Evolutionary conservation across 495 filamentous ascomycete genomes (phyloP), one percentile per base, ranked within the genome.

Genomic region (Hypoxylon fragiforme): DNA sequence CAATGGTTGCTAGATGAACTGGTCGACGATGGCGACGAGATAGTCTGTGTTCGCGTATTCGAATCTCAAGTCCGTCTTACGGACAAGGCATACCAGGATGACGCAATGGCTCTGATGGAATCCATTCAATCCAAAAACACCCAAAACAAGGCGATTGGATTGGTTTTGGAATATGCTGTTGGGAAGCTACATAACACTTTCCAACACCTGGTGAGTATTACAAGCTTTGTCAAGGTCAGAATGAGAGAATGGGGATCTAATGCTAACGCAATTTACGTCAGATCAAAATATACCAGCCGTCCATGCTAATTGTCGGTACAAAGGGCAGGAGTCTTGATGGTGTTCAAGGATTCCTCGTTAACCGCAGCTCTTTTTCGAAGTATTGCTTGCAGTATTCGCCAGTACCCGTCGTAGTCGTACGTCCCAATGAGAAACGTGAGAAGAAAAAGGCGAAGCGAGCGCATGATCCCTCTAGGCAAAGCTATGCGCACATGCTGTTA

Each of bases 381-480:
- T 98, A 95, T 74, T 97, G 94, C 60, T 79, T 97, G 9, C 92
- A 97, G 67, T 89, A 95, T 70, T 96, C 90, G 6, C 94, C 94
- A 1, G 89, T 98, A 14, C 94, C 94, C n/a, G 92, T 97, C 1
- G 90, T 97, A 28, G 95, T 98, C 22, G 94, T 97, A 30, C 84
- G 94, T 1, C 92, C 94, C 39, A 87, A 86, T 19, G 84, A 89
- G 44, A 95, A 97, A 73, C 87, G 94, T 3, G 81, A 86, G 58
- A 96, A 95, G 72, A 95, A 95, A 70, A 96, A 95, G 69, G 80
- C 81, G 54, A 96, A 96, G 74, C 87, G 94, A 21, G 81, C 83
- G 11, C 81, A 84, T 36, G 90, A 97, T 54, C 90, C 91, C 5
- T 76, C 69, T 24, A 78, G 94, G 37, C 85, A 87, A 55, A 86